Conservation (phyloP, 1,284 basidiomycete genomes). For the Tausonia pullulans region DNA sequence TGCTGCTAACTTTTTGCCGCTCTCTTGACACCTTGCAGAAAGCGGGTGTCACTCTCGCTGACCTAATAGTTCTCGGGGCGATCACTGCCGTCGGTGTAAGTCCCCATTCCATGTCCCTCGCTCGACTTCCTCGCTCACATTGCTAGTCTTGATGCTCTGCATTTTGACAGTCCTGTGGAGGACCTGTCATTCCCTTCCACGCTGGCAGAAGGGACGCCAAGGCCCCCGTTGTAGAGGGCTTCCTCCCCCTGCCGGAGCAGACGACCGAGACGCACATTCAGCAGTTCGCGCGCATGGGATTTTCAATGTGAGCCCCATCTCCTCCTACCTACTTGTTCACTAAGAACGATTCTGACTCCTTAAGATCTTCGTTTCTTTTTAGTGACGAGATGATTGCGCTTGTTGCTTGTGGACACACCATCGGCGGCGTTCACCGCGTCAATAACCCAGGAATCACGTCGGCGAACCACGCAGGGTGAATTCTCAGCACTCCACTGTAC, state of each 20-base stretch:
- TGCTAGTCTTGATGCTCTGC: neutral
- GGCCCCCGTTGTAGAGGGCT: constrained; percentile 4
- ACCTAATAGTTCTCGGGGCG: constrained; percentile 18
- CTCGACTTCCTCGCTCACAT: neutral
- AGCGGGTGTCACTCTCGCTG: constrained; percentile 17
- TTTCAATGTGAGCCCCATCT: neutral
- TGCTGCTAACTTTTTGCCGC: neutral
- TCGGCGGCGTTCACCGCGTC: constrained; percentile 19
- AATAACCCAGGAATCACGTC: constrained; percentile 15
- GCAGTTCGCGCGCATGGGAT: constrained; percentile 21
- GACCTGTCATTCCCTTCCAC: constrained; percentile 17
- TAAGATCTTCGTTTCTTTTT: neutral
- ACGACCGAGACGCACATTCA: constrained; percentile 17
- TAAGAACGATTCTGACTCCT: neutral
- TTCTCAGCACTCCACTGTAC: neutral
- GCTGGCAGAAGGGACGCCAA: constrained; percentile 15
- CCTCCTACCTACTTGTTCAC: neutral
- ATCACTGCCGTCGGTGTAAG: constrained; percentile 17
- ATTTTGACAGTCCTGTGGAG: constrained; percentile 15
- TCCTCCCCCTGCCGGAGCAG: constrained; percentile 16
- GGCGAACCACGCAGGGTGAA: neutral
- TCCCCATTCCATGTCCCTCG: neutral
- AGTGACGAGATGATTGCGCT: constrained; percentile 17
- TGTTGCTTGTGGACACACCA: constrained; percentile 20
- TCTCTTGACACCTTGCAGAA: constrained; percentile 4